Evolutionary conservation across 306 rosid genomes (phyloP), one percentile per base, ranked within the genome.

Genomic region (Mimosa bimucronata): DNA sequence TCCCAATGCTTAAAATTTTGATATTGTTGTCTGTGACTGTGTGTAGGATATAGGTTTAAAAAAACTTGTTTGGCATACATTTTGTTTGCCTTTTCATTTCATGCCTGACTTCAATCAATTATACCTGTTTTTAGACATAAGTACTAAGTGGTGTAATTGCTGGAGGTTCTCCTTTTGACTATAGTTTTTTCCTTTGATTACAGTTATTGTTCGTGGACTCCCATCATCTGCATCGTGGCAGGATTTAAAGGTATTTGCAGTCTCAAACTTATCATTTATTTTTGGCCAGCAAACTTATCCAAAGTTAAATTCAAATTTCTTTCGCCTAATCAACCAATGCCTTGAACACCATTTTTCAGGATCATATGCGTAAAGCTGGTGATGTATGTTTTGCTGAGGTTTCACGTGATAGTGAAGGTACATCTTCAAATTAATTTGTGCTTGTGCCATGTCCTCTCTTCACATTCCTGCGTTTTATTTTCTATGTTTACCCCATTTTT

Each of bases 171-270:
- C 18, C 38, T 53, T 38, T 77, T 77, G 28, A 38, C 6, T 26
- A 7, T 15, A 60, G 48, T 61, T 31, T 62, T 30, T n/a, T 48
- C 7, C 42, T 82, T 82, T 66, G 40, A 9, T 71, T 71, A 19
- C 89, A 96, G 99, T 96, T 82, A 82, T 96, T 90, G 99, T 96
- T 42, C 98, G 97, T 7, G 98, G 94, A 38, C 99, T 96, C 61
- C 99, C 99, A 19, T 93, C 98, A 86, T 96, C 99, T 85, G 99
- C 99, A 69, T 96, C 99, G 48, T 96, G 99, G 99, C 99, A 96
- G 83, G 99, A 96, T 87, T 83, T 96, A 88, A 96, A 96, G 97
- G 99, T 96, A 58, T 79, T 76, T 16, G 40, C 73, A 21, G 67
- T 29, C 73, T 83, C 58, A 42, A 50, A 31, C 68, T 53, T 68